These are phyloP conservation scores for Ganoderma meredithae DNA, from an alignment of 1,284 basidiomycete genomes.

Conservation along the genomic window DNA sequence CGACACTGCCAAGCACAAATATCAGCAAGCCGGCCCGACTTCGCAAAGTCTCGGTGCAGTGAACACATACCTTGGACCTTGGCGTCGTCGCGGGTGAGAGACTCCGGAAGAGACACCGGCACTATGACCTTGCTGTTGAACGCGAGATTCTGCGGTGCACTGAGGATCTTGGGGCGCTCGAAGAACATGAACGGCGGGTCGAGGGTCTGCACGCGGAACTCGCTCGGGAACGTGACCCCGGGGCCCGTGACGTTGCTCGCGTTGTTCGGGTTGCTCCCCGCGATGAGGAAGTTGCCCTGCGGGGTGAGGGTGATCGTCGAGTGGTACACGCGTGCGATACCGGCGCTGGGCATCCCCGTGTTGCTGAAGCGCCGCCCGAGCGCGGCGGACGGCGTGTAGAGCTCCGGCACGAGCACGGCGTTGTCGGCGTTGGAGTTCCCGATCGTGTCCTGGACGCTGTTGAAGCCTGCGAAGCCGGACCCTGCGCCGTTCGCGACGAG, in stretches of 20 bases:
- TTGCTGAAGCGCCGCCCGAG: conserved; percentile 55
- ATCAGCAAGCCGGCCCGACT: neutral
- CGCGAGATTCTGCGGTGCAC: conserved; percentile 46
- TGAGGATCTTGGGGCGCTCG: conserved; percentile 46
- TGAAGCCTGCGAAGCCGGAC: conserved; percentile 56
- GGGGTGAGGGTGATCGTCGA: conserved; percentile 50
- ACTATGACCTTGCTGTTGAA: conserved; percentile 51
- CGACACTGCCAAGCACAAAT: conserved; percentile 37
- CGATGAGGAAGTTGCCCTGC: conserved; percentile 54
- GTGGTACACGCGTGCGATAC: conserved; percentile 55
- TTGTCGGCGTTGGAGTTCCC: conserved; percentile 57
- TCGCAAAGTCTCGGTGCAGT: neutral
- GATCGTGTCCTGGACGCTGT: conserved; percentile 33
- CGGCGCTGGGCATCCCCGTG: conserved; percentile 52
- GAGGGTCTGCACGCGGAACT: conserved; percentile 57
- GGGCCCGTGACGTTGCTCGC: conserved; percentile 37
- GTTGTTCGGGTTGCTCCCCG: conserved; percentile 60
- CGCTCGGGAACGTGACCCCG: conserved; percentile 45
- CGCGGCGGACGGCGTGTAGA: conserved; percentile 58
- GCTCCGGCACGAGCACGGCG: conserved; percentile 51
- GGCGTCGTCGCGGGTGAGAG: conserved; percentile 34
- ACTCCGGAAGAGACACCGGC: conserved; percentile 42
- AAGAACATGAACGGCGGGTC: conserved; percentile 53
- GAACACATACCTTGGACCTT: conserved; percentile 44
- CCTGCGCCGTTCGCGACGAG: conserved; percentile 56